Conservation (phyloP, 306 rosid genomes). For the Cucurbita maxima region DNA sequence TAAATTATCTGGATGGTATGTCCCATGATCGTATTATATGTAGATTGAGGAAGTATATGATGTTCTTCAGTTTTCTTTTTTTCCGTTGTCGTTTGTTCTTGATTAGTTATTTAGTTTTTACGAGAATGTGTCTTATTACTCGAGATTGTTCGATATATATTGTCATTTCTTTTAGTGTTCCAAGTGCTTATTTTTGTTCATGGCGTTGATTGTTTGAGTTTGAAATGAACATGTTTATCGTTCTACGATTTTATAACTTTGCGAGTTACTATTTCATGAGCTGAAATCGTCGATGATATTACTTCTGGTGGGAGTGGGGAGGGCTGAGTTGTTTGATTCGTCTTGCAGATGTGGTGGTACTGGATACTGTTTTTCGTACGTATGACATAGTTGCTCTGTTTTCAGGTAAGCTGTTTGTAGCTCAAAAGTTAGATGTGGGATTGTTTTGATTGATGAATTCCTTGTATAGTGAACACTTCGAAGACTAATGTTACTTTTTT, state of each 20-base stretch:
- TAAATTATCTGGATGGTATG: background rate
- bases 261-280: background rate
- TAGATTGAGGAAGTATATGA: background rate
- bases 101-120: background rate
- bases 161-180: background rate
- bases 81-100: background rate
- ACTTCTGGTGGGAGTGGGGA: background rate
- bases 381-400: background rate
- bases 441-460: conserved; percentile 11
- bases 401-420: conserved; percentile 8
- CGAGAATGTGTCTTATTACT: background rate
- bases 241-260: background rate
- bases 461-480: conserved; percentile 14
- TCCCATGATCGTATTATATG: background rate
- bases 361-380: background rate
- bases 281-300: background rate
- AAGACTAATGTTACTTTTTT: conserved; percentile 8
- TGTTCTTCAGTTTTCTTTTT: too few species aligned
- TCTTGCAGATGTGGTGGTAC: conserved; percentile 4
- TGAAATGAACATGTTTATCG: background rate
- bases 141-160: background rate
- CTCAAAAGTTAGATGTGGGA: background rate
- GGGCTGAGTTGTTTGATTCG: background rate
- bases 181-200: background rate
- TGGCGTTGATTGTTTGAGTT: background rate